Base-by-base conservation (phyloP, 2,329 filamentous ascomycete species). In the Fusarium paranaense region DNA sequence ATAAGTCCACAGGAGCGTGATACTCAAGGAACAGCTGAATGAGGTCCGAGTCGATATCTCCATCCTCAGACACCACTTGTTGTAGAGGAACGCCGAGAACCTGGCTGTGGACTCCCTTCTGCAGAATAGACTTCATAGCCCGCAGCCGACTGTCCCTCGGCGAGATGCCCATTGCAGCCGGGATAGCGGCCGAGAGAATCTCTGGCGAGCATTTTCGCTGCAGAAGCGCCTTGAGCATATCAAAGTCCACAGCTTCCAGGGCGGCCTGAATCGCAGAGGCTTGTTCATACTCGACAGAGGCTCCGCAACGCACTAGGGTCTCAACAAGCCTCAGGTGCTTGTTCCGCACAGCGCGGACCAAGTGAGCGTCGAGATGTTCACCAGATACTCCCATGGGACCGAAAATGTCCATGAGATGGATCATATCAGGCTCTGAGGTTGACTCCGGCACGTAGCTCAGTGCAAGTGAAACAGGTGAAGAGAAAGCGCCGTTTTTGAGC, bases 11-110 rank as follows among this genome's bases (percentile, higher is more conserved):
- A 2, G 68, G 38, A 1, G 68, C 69, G 16, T 38, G 35, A 6
- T 67, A 22, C 5, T 67, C 58, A 2, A 71, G 38, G 11, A 71
- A 56, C 4, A 71, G 33, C 6, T 63, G 58, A 9, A 64, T 16
- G 3, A 71, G 27, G 0, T 61, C 38, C 0, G 32, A 40, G 37
- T 71, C 69, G 2, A 61, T 32, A 0, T 56, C 22, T 0, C 16
- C 45, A 0, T 64, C 58, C n/a, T 71, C 68, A 2, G n/a, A 42
- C 1, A 60, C 32, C 10, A 52, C 8, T 2, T 57, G 6, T 3
- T 50, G 22, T 1, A 71, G 20, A 4, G 42, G 35, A 0, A 16
- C 5, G 1, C 45, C 63, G 0, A 71, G 64, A 5, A 35, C 11
- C 7, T 62, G 22, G 1, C 16, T 50, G 7, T 42, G 32, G 13